These are phyloP conservation scores for Calonectria ilicicola DNA, from an alignment of 2,329 filamentous ascomycete species.

Conservation along the genomic window DNA sequence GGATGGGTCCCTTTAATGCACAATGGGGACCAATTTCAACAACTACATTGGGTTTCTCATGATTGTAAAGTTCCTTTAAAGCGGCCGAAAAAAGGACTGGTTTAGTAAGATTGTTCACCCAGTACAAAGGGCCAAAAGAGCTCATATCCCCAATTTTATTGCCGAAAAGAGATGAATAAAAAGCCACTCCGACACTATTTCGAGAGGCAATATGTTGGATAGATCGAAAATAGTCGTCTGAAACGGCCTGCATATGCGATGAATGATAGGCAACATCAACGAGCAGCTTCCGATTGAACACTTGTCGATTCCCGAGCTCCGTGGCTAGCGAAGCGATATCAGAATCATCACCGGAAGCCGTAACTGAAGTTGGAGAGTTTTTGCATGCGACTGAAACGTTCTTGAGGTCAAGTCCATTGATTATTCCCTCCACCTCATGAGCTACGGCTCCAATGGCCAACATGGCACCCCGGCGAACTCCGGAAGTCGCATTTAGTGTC, in stretches of 20 bases:
- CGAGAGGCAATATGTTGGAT: conserved; percentile 41
- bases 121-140: conserved; percentile 54
- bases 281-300: conserved; percentile 61
- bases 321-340: conserved; percentile 56
- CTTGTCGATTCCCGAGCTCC: conserved; percentile 52
- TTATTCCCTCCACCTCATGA: conserved; percentile 53
- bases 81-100: conserved; percentile 56
- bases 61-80: conserved; percentile 19
- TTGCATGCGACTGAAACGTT: conserved; percentile 53
- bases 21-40: conserved; percentile 64
- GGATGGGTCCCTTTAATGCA: conserved; percentile 61
- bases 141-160: conserved; percentile 50
- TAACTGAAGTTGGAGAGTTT: conserved; percentile 65
- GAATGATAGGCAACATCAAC: conserved; percentile 68
- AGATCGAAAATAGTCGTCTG: conserved; percentile 58
- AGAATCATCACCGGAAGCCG: conserved; percentile 61
- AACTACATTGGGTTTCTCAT: conserved; percentile 37
- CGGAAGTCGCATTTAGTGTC: conserved; percentile 53
- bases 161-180: conserved; percentile 61
- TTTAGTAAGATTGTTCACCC: conserved; percentile 57
- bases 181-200: conserved; percentile 48
- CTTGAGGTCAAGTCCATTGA: conserved; percentile 41
- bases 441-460: conserved; percentile 64
- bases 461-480: conserved; percentile 62
- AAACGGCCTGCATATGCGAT: conserved; percentile 63